phyloP scores from a whole-genome alignment of 371 early-diverging fungal species.

The Mortierella sp. region DNA sequence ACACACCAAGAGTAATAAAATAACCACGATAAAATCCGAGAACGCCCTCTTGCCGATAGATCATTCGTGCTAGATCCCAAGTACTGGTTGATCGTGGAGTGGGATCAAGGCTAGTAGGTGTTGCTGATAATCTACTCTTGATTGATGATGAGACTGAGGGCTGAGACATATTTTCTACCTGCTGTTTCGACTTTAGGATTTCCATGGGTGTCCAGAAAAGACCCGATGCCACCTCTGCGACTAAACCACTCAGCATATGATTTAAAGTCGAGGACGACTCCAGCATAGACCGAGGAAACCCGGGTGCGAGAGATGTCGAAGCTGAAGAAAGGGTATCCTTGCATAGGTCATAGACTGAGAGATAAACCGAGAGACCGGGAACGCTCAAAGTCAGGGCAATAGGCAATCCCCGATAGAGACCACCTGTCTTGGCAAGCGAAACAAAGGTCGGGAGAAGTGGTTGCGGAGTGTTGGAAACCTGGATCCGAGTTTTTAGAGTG shows the following conservation, averaged over 20 bases:
- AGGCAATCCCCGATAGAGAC: conserved; percentile 73
- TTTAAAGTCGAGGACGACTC: conserved; percentile 43
- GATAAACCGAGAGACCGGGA: conserved; percentile 80
- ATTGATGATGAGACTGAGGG: neutral
- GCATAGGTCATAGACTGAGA: conserved; percentile 74
- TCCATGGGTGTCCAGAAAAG: conserved; percentile 86
- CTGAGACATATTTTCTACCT: conserved; percentile 50
- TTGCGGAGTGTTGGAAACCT: conserved; percentile 54
- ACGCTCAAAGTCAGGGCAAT: conserved; percentile 76
- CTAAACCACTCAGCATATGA: conserved; percentile 62
- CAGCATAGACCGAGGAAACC: neutral
- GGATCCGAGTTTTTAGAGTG: conserved; percentile 82
- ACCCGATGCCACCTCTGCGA: conserved; percentile 68
- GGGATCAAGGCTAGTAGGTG: neutral
- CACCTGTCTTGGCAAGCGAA: conserved; percentile 25
- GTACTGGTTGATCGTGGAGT: conserved; percentile 24
- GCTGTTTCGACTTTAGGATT: conserved; percentile 79
- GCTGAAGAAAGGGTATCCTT: conserved; percentile 57
- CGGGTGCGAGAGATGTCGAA: conserved; percentile 8
- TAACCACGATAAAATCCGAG: conserved; percentile 82
- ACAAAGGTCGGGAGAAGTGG: conserved; percentile 26
- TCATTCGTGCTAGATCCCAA: conserved; percentile 48
- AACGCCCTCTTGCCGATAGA: conserved; percentile 69
- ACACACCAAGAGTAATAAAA: conserved; percentile 75
- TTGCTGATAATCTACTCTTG: neutral